phyloP scores from a whole-genome alignment of 352 stramenopile genomes.

The Globisporangium splendens region DNA sequence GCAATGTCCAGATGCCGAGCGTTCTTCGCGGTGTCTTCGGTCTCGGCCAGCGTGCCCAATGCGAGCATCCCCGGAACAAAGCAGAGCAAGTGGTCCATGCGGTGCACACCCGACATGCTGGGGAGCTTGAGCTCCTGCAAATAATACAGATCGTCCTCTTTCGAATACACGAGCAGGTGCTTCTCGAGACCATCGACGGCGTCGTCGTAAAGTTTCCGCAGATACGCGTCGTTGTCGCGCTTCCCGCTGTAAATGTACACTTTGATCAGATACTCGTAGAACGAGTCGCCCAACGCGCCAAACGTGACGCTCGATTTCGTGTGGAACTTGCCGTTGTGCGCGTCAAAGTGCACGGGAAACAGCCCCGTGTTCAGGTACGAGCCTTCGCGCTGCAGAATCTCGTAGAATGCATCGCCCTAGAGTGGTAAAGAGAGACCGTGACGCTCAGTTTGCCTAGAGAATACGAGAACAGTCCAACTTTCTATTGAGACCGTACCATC shows the following conservation, averaged over 20 bases:
- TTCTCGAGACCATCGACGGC: slow-evolving; percentile 92
- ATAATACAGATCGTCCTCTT: slow-evolving; percentile 60
- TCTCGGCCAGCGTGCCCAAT: slow-evolving; percentile 83
- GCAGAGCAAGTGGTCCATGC: slow-evolving; percentile 97
- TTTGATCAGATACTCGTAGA: slow-evolving; percentile 99
- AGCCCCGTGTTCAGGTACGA: slow-evolving; percentile 80
- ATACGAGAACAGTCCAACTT: too few relatives aligned
- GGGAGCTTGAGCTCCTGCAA: slow-evolving; percentile 60
- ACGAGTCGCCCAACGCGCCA: slow-evolving; percentile 93
- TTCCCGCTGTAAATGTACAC: slow-evolving; percentile 95
- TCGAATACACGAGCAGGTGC: slow-evolving; percentile 80
- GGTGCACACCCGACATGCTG: slow-evolving; percentile 32
- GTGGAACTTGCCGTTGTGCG: slow-evolving; percentile 26
- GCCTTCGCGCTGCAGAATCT: slow-evolving; percentile 64
- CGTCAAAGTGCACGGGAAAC: slow-evolving; percentile 84
- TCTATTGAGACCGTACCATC: slow-evolving; percentile 22
- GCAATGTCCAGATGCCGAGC: slow-evolving; percentile 82
- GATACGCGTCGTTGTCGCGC: slow-evolving; percentile 48
- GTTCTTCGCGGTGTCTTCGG: slow-evolving; percentile 62
- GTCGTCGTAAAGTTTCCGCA: slow-evolving; percentile 92
- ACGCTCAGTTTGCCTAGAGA: background rate
- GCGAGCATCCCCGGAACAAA: slow-evolving; percentile 94
- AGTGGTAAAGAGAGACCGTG: background rate
- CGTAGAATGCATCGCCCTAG: slow-evolving; percentile 76
- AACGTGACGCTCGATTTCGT: slow-evolving; percentile 75